Conservation (phyloP, 345 rosid genomes). For the Eutrema heterophyllum region DNA sequence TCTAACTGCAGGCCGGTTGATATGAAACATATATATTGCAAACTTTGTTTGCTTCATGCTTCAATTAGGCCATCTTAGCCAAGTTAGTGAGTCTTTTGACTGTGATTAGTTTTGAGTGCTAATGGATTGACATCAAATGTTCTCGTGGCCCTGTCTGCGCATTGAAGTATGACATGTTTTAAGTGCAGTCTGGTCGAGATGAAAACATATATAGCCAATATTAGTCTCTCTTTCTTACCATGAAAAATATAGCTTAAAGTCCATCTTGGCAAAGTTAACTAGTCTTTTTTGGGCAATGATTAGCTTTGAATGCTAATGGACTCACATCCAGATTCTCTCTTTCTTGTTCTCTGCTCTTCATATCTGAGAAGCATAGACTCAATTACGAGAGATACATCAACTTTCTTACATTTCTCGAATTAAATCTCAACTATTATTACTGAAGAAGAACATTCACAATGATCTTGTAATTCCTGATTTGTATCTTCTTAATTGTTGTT, state of each 20-base stretch:
- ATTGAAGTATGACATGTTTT: neutral
- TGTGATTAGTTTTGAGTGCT: conserved; percentile 16
- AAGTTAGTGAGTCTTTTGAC: neutral
- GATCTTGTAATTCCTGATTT: neutral
- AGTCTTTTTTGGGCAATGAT: neutral
- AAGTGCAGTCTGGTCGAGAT: neutral
- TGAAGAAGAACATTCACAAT: neutral
- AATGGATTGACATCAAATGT: conserved; percentile 27
- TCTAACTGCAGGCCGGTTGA: conserved; percentile 13
- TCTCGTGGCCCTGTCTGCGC: neutral
- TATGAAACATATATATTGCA: too few relatives aligned
- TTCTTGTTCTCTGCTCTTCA: neutral
- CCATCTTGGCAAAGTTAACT: conserved; percentile 6
- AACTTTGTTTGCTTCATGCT: neutral
- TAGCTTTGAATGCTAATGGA: conserved; percentile 37
- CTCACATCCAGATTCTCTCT: conserved; percentile 17
- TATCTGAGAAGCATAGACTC: neutral
- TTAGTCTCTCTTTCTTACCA: neutral
- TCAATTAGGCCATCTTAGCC: neutral
- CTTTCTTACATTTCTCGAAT: neutral
- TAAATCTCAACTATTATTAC: neutral
- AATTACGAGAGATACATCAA: neutral
- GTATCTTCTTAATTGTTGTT: neutral
- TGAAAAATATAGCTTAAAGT: neutral
- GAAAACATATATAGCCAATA: neutral